Conservation (phyloP, 352 stramenopile species). For the Phytophthora rubi region DNA sequence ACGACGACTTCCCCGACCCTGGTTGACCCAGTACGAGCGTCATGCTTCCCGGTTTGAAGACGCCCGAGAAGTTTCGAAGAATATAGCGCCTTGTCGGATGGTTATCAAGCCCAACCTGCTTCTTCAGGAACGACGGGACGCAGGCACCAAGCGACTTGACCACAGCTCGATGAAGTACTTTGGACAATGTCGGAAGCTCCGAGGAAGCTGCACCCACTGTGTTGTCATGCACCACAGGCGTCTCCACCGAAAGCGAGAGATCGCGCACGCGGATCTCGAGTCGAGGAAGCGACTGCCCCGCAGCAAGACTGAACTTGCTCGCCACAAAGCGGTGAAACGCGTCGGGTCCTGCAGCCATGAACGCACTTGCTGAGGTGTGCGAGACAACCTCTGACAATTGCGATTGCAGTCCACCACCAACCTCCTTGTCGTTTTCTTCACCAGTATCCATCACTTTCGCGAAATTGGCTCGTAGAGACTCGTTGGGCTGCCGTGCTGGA, state of each 20-base stretch:
- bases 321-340: constrained; percentile 45
- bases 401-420: background rate
- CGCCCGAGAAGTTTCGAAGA: constrained; percentile 42
- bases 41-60: constrained; percentile 54
- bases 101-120: constrained; percentile 1
- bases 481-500: constrained; percentile 4
- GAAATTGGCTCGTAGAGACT: background rate
- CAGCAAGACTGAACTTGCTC: constrained; percentile 32
- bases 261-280: constrained; percentile 48
- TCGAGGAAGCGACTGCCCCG: constrained; percentile 40
- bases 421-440: constrained; percentile 12
- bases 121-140: constrained; percentile 10
- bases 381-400: constrained; percentile 5
- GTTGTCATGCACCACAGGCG: constrained; percentile 5
- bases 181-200: constrained; percentile 47
- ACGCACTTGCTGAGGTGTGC: constrained; percentile 19
- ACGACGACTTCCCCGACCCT: constrained; percentile 54
- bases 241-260: constrained; percentile 43
- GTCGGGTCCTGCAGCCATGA: constrained; percentile 41
- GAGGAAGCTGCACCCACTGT: constrained; percentile 3
- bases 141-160: constrained; percentile 11
- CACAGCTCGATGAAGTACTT: constrained; percentile 21
- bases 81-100: constrained; percentile 34
- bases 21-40: constrained; percentile 54
- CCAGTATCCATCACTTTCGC: constrained; percentile 18